These are phyloP conservation scores for Clohesyomyces aquaticus DNA, from an alignment of 495 filamentous ascomycete species.

Conservation along the genomic window DNA sequence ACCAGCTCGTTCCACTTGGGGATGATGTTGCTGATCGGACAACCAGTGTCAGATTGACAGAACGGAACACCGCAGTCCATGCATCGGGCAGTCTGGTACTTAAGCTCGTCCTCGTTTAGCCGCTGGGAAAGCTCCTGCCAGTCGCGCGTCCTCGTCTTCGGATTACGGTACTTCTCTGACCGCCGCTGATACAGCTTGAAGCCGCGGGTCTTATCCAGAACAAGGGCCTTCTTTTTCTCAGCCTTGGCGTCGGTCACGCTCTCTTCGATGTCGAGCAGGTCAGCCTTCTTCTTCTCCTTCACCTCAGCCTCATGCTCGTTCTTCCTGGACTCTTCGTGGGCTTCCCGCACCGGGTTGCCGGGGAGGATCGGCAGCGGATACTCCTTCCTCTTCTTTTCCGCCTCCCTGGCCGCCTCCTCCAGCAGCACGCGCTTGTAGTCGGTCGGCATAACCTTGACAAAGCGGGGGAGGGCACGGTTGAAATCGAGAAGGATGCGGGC, in stretches of 20 bases:
- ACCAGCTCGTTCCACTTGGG: constrained; percentile 98
- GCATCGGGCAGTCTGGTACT: constrained; percentile 97
- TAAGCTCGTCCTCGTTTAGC: constrained; percentile 94
- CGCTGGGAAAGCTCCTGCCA: constrained; percentile 92
- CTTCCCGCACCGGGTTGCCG: constrained; percentile 55
- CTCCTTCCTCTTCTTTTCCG: constrained; percentile 79
- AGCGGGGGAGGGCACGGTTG: constrained; percentile 85
- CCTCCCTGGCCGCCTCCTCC: constrained; percentile 84
- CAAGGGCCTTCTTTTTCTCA: constrained; percentile 92
- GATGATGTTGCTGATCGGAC: constrained; percentile 97
- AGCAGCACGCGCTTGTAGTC: constrained; percentile 96
- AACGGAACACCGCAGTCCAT: constrained; percentile 99
- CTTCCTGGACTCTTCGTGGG: constrained; percentile 61
- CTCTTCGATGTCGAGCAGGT: constrained; percentile 94
- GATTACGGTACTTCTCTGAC: constrained; percentile 90
- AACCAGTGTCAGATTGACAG: constrained; percentile 96
- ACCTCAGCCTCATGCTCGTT: constrained; percentile 61
- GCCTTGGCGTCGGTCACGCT: constrained; percentile 81
- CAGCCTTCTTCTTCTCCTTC: constrained; percentile 68
- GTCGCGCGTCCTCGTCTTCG: constrained; percentile 85
- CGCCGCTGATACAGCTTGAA: constrained; percentile 99
- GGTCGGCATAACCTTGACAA: constrained; percentile 92
- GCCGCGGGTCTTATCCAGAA: constrained; percentile 95
- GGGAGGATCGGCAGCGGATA: constrained; percentile 81
- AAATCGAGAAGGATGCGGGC: constrained; percentile 97